A percentile compares a stretch with the other conserved stretches of the same genome.
Evolutionary conservation across 2,329 filamentous ascomycete species (phyloP).

Genomic region (Cladorrhinum sp.): DNA sequence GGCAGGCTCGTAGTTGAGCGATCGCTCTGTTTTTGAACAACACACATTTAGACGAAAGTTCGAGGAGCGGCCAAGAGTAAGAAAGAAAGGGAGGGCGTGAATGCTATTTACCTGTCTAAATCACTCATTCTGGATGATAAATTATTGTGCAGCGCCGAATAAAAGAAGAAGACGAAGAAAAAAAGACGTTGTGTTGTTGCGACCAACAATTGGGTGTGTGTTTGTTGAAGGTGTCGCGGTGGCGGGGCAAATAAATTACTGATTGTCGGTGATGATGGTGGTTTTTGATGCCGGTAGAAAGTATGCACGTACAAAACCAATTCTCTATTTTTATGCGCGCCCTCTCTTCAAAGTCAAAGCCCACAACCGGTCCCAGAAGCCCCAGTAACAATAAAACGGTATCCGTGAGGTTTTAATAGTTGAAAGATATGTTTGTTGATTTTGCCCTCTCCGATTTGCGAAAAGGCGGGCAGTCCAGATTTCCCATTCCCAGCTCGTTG

Average conservation of each 20-base stretch:
- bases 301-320: too few species aligned
- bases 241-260: neutral
- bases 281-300: neutral
- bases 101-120: constrained; percentile 78
- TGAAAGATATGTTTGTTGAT: too few species aligned
- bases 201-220: neutral
- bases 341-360: too few species aligned
- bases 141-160: too few species aligned
- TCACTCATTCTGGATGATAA: constrained; percentile 68
- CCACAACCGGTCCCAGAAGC: too few species aligned
- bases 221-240: neutral
- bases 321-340: too few species aligned
- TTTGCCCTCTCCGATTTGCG: neutral
- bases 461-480: neutral
- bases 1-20: constrained; percentile 89
- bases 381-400: too few species aligned
- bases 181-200: neutral
- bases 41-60: too few species aligned
- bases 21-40: too few species aligned
- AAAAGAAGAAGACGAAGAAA: neutral
- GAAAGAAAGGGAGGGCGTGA: too few species aligned
- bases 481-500: neutral
- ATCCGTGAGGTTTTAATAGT: too few species aligned
- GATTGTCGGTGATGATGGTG: neutral
- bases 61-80: too few species aligned